A percentile compares a stretch with the other conserved stretches of the same genome.
phyloP scores from a whole-genome alignment of 2,329 filamentous ascomycete species.

The Aphanocladium album region DNA sequence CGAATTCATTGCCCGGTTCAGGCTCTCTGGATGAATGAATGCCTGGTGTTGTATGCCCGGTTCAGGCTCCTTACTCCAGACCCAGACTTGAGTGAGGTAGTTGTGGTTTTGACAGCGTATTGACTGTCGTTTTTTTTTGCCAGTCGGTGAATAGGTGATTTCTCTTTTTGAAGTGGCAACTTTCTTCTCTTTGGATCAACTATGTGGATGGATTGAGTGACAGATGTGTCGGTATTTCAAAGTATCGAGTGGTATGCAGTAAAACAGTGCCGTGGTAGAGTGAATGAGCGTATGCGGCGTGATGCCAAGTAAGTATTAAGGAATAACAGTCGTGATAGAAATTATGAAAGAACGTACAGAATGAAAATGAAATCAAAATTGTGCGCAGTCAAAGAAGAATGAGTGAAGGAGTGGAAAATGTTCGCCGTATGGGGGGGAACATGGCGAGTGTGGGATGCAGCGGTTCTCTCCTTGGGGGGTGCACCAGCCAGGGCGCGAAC shows the following conservation, averaged over 20 bases:
- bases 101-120: too few relatives aligned
- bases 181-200: not conserved
- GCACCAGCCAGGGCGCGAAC: not conserved
- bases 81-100: not conserved
- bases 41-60: not conserved
- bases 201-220: not conserved
- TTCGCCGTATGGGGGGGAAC: not conserved
- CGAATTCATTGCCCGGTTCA: not conserved
- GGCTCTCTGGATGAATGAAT: not conserved
- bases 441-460: slow-evolving; percentile 5
- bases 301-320: not conserved
- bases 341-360: not conserved
- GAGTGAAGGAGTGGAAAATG: not conserved
- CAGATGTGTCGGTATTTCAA: not conserved
- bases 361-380: slow-evolving; percentile 2
- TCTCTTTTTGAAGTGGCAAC: not conserved
- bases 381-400: slow-evolving; percentile 13
- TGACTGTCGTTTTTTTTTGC: too few relatives aligned
- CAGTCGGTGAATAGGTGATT: not conserved
- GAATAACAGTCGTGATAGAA: slow-evolving; percentile 16
- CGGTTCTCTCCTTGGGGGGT: not conserved
- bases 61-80: not conserved
- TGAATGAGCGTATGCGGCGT: not conserved
- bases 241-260: not conserved
- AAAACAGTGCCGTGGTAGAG: not conserved